These are phyloP conservation scores for Xylaria multiplex DNA, from an alignment of 2,329 filamentous ascomycete species.

Conservation along the genomic window DNA sequence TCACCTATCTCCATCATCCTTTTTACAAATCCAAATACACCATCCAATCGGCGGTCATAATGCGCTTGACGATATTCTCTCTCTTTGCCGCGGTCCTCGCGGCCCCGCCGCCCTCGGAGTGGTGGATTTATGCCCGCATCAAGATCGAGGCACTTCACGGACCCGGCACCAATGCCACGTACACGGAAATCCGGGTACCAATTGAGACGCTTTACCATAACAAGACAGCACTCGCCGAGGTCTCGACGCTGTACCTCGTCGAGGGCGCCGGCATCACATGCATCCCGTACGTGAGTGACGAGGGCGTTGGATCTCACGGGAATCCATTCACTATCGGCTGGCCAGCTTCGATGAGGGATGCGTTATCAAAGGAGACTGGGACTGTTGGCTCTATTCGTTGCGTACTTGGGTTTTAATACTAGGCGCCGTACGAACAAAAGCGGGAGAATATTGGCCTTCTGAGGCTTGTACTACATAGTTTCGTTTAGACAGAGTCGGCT, in stretches of 20 bases:
- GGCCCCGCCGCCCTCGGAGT: neutral
- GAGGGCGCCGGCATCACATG: neutral
- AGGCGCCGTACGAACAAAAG: too few relatives aligned
- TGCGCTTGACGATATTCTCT: neutral
- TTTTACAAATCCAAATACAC: neutral
- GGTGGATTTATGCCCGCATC: neutral
- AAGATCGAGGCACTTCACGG: slow-evolving; percentile 15
- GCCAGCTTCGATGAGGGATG: neutral
- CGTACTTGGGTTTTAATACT: neutral
- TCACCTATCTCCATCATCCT: neutral
- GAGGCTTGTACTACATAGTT: too few relatives aligned
- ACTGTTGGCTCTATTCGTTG: slow-evolving; percentile 7
- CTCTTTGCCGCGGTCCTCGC: slow-evolving; percentile 17
- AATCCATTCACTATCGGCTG: slow-evolving; percentile 19
- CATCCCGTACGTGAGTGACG: slow-evolving; percentile 3
- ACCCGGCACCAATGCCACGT: neutral
- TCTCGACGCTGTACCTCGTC: slow-evolving; percentile 27
- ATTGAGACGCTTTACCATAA: slow-evolving; percentile 11
- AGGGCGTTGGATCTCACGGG: neutral
- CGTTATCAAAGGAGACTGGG: neutral
- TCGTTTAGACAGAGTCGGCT: too few relatives aligned
- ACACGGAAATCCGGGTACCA: slow-evolving; percentile 17
- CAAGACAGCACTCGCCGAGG: slow-evolving; percentile 6
- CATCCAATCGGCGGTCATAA: neutral
- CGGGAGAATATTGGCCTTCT: neutral